A percentile compares a stretch with the other conserved stretches of the same genome.
phyloP scores from a whole-genome alignment of 352 stramenopile species.

The Phytopythium mirpurense region DNA sequence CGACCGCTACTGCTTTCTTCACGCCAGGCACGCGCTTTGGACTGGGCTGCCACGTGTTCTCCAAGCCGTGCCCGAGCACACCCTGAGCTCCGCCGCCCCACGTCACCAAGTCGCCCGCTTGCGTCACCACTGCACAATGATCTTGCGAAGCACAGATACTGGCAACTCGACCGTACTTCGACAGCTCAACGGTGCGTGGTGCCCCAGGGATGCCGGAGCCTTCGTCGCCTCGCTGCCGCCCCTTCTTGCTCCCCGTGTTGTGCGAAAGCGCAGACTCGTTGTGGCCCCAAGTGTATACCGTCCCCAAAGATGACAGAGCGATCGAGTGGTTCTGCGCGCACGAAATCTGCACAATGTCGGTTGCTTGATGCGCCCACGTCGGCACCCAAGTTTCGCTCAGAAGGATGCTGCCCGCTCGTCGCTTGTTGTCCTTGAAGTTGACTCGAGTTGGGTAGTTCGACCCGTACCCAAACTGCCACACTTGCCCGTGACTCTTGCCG shows the following conservation, averaged over 20 bases:
- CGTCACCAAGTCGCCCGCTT: slow-evolving; percentile 59
- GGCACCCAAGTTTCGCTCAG: slow-evolving; percentile 60
- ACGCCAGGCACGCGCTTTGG: slow-evolving; percentile 72
- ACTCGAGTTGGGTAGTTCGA: slow-evolving; percentile 64
- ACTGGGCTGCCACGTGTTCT: slow-evolving; percentile 71
- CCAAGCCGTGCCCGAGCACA: slow-evolving; percentile 60
- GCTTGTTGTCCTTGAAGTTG: slow-evolving; percentile 35
- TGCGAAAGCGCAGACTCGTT: slow-evolving; percentile 64
- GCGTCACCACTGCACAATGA: slow-evolving; percentile 69
- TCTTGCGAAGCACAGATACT: slow-evolving; percentile 71
- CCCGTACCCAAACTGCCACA: slow-evolving; percentile 80
- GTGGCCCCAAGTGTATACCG: slow-evolving; percentile 75
- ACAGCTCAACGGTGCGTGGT: slow-evolving; percentile 39
- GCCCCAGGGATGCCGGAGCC: slow-evolving; percentile 23
- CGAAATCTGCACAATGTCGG: slow-evolving; percentile 65
- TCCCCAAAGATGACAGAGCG: slow-evolving; percentile 48
- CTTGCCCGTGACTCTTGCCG: slow-evolving; percentile 47
- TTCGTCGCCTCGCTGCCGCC: slow-evolving; percentile 11
- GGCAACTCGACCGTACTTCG: slow-evolving; percentile 34
- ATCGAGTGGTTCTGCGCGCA: slow-evolving; percentile 81
- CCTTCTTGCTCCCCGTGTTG: slow-evolving; percentile 7
- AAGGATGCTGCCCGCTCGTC: slow-evolving; percentile 21
- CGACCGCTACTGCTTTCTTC: slow-evolving; percentile 67
- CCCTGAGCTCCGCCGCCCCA: slow-evolving; percentile 70
- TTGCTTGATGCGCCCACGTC: slow-evolving; percentile 37